Evolutionary conservation across 2,329 filamentous ascomycete genomes (phyloP).

Genomic region (Byssothecium circinans): DNA sequence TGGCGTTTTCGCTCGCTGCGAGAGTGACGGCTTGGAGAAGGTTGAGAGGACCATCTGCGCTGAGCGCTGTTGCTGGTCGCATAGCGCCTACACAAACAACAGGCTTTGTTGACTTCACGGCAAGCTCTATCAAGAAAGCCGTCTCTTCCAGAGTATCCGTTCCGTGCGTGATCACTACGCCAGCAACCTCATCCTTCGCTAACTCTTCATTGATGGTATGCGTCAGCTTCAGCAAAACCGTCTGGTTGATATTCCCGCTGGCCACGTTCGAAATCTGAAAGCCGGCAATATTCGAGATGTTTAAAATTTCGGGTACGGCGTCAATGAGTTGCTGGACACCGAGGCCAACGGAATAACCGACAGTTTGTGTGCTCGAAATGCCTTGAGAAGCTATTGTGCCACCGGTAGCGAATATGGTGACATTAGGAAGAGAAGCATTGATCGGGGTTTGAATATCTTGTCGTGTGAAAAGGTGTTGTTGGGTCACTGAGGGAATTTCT

Average conservation of each 20-base stretch:
- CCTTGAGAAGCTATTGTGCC: constrained; percentile 62
- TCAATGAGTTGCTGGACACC: constrained; percentile 56
- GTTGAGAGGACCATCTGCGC: constrained; percentile 65
- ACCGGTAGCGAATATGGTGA: constrained; percentile 61
- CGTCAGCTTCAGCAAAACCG: constrained; percentile 53
- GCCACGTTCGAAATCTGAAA: constrained; percentile 47
- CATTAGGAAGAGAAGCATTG: constrained; percentile 55
- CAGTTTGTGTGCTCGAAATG: constrained; percentile 54
- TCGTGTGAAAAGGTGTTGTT: constrained; percentile 26
- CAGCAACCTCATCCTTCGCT: constrained; percentile 44
- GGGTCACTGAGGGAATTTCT: constrained; percentile 14
- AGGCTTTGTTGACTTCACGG: constrained; percentile 60
- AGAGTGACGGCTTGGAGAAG: constrained; percentile 62
- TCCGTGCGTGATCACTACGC: constrained; percentile 65
- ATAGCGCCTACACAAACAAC: constrained; percentile 64
- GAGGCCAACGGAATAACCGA: constrained; percentile 57
- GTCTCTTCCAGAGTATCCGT: constrained; percentile 68
- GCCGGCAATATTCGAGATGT: constrained; percentile 58
- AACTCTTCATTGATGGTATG: constrained; percentile 55
- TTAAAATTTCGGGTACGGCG: constrained; percentile 58
- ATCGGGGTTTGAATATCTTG: constrained; percentile 38
- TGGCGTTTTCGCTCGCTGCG: constrained; percentile 51
- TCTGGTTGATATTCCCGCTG: constrained; percentile 48
- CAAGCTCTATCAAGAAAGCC: constrained; percentile 64
- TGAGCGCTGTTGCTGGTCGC: constrained; percentile 64